Evolutionary conservation across 495 filamentous ascomycete species (phyloP).

Genomic region (Penicillium egyptiacum): DNA sequence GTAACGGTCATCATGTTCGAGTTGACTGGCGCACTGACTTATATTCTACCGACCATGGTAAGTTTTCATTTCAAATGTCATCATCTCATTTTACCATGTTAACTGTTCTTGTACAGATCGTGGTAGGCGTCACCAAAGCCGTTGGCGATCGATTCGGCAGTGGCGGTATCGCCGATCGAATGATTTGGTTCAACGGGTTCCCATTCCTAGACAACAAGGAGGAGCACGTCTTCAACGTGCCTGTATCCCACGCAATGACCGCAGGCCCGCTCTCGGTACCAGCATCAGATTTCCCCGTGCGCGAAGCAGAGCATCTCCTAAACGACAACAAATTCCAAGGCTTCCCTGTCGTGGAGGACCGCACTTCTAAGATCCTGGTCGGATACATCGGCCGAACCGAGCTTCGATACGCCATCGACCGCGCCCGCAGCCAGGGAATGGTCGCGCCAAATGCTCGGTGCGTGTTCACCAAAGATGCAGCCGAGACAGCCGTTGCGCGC

Average conservation of each 20-base stretch:
- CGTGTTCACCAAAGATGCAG: conserved; percentile 70
- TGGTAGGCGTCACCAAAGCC: conserved; percentile 95
- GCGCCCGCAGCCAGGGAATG: conserved; percentile 73
- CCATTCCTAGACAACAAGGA: conserved; percentile 98
- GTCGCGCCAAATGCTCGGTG: conserved; percentile 69
- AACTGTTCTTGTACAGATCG: conserved; percentile 57
- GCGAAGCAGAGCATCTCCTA: conserved; percentile 72
- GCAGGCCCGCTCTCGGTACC: conserved; percentile 71
- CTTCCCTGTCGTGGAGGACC: conserved; percentile 87
- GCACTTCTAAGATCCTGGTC: conserved; percentile 66
- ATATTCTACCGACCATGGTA: conserved; percentile 94
- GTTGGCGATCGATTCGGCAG: conserved; percentile 89
- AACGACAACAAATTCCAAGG: conserved; percentile 86
- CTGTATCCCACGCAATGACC: conserved; percentile 92
- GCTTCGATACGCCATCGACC: conserved; percentile 87
- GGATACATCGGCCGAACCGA: conserved; percentile 97
- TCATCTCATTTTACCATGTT: conserved; percentile 6
- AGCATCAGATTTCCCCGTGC: conserved; percentile 69
- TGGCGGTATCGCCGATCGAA: conserved; percentile 94
- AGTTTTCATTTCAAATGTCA: conserved; percentile 18
- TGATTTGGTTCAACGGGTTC: conserved; percentile 99
- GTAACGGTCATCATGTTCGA: conserved; percentile 99
- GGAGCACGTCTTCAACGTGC: conserved; percentile 95
- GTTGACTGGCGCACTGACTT: conserved; percentile 89
- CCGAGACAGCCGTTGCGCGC: conserved; percentile 38